phyloP scores from a whole-genome alignment of 1,139 yeast species.

The Saccharomyces hybrid region DNA sequence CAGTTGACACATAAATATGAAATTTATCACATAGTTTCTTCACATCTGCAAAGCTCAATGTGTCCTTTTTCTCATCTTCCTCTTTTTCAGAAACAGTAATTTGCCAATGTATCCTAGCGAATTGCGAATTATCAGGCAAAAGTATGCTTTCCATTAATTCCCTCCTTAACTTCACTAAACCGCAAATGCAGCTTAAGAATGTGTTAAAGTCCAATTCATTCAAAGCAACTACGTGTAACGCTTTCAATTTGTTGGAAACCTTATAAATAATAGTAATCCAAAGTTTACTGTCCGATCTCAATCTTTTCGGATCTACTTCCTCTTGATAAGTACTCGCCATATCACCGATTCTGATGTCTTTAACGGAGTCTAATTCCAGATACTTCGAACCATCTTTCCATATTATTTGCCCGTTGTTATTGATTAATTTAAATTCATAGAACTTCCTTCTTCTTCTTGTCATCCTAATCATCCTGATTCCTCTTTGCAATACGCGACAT shows the following conservation, averaged over 20 bases:
- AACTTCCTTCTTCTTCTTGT: slow-evolving; percentile 26
- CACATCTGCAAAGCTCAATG: slow-evolving; percentile 61
- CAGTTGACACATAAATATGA: slow-evolving; percentile 55
- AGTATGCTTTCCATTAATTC: slow-evolving; percentile 48
- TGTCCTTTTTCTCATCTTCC: slow-evolving; percentile 35
- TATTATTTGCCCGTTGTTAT: slow-evolving; percentile 17
- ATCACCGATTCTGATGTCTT: slow-evolving; percentile 55
- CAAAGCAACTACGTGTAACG: slow-evolving; percentile 69
- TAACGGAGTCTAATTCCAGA: slow-evolving; percentile 62
- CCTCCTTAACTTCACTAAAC: slow-evolving; percentile 42
- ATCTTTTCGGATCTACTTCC: slow-evolving; percentile 56
- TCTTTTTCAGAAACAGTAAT: slow-evolving; percentile 38
- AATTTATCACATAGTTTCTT: slow-evolving; percentile 55
- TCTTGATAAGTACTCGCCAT: slow-evolving; percentile 81
- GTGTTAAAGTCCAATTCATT: slow-evolving; percentile 52
- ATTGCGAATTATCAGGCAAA: slow-evolving; percentile 43
- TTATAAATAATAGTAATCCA: slow-evolving; percentile 81
- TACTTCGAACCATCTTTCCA: slow-evolving; percentile 28
- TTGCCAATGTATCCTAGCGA: slow-evolving; percentile 53
- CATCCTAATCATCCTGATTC: slow-evolving; percentile 23
- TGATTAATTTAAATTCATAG: slow-evolving; percentile 19
- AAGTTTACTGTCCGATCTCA: slow-evolving; percentile 38
- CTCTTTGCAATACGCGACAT: slow-evolving; percentile 10
- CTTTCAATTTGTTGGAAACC: slow-evolving; percentile 44
- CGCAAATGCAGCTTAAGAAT: slow-evolving; percentile 42